Evolutionary conservation across 768 basidiomycete genomes (phyloP).

Genomic region (Trametes cingulata): DNA sequence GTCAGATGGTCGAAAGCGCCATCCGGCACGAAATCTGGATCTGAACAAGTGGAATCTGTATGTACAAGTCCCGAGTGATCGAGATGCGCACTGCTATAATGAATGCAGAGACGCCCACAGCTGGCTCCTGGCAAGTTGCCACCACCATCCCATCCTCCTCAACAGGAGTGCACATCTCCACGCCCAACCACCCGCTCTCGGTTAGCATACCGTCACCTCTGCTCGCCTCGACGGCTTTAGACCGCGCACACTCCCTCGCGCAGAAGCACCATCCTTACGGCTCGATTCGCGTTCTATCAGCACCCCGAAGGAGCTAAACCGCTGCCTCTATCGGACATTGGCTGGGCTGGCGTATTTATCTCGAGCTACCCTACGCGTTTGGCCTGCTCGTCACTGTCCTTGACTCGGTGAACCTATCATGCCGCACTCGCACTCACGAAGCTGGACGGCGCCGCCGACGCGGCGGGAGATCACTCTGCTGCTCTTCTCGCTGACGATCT

Average conservation of each 20-base stretch:
- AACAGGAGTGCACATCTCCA: background rate
- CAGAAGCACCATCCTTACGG: background rate
- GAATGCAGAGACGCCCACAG: background rate
- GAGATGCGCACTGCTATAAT: background rate
- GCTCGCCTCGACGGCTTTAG: slow-evolving; percentile 7
- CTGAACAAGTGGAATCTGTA: background rate
- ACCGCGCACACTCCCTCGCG: background rate
- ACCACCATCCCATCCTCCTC: background rate
- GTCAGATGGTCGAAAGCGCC: background rate
- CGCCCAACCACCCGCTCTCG: background rate
- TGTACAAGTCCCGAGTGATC: background rate
- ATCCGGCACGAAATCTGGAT: background rate
- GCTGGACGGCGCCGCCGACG: slow-evolving; percentile 66
- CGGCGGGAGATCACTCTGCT: slow-evolving; percentile 73
- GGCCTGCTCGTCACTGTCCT: background rate
- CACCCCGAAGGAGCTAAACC: slow-evolving; percentile 7
- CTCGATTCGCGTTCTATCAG: slow-evolving; percentile 5
- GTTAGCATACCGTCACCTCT: background rate
- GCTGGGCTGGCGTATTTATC: background rate
- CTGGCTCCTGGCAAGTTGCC: background rate
- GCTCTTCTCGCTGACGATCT: slow-evolving; percentile 62
- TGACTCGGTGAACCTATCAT: slow-evolving; percentile 31
- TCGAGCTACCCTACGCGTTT: no score
- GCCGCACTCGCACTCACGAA: slow-evolving; percentile 33
- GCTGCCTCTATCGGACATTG: slow-evolving; percentile 7